Evolutionary conservation across 2,329 filamentous ascomycete genomes (phyloP), one percentile per base, ranked within the genome.

Genomic region (Aspergillus sp.): DNA sequence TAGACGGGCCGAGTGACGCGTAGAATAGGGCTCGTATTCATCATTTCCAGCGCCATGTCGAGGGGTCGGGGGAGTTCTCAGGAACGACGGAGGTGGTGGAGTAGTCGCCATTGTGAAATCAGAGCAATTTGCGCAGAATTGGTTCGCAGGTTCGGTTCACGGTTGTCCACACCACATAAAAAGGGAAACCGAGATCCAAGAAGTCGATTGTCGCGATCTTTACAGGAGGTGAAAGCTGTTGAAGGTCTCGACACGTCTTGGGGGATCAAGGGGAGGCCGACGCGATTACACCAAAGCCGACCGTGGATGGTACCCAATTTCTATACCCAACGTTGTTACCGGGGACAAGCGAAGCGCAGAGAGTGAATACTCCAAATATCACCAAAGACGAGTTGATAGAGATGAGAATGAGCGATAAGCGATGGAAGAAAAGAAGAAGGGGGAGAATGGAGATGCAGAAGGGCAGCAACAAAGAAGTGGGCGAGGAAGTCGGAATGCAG

Each of bases 11-110:
- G 76, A 79, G 48, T 71, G 70, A 41, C 77, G 71, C 33, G 74
- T 74, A 8, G 73, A 65, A 64, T 76, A 75, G 21, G 73, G 74
- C 44, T 73, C 73, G 61, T 73, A 76, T 35, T 68, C 61, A 62
- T 80, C 75, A 63, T 79, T 77, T 56, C 70, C 72, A 57, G 77
- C 66, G 46, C 79, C 79, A 71, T 79, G 75, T 55, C 73, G 74
- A 50, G 79, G 79, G 58, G 78, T 77, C 43, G 70, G 68, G 45
- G 79, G 79, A 48, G 74, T 74, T n/a, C 73, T 67, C 54, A 77
- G 62, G 24, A 62, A 65, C 35, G 71, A 70, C 39, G 71, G 70
- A 37, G 73, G 70, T n/a, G 78, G 78, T 55, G 78, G 78, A 64
- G 78, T 80, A 39, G 77, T 73, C 52, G 77, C 73, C 76, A 79